Evolutionary conservation across 768 basidiomycete genomes (phyloP).

Genomic region (Pleurotus pulmonarius): DNA sequence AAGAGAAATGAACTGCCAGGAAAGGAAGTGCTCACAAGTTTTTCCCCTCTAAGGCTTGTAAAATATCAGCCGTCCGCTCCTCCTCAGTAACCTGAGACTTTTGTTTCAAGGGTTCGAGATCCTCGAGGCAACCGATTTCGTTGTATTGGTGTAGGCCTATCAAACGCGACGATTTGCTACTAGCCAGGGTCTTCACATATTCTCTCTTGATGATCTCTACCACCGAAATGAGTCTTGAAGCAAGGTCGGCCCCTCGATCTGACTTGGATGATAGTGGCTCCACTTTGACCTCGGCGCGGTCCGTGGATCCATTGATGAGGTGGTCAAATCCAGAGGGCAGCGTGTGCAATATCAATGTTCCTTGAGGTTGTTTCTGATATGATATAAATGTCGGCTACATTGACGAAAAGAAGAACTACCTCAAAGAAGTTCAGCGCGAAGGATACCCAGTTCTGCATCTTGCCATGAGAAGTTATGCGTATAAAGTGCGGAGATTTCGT

Average conservation of each 20-base stretch:
- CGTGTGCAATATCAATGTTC: neutral
- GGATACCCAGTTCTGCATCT: conserved; percentile 48
- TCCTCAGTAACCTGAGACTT: conserved; percentile 19
- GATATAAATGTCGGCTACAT: neutral
- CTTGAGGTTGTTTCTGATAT: too few species aligned
- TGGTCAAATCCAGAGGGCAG: neutral
- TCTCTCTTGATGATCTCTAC: conserved; percentile 86
- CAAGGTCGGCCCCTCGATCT: conserved; percentile 29
- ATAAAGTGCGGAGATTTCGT: conserved; percentile 26
- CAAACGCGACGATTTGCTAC: conserved; percentile 33
- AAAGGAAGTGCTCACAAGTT: conserved; percentile 46
- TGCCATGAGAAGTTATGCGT: conserved; percentile 54
- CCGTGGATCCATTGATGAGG: too few species aligned
- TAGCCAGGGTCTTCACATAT: conserved; percentile 52
- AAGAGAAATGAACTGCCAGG: conserved; percentile 3
- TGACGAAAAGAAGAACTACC: conserved; percentile 26
- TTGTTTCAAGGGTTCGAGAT: conserved; percentile 20
- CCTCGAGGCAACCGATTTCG: conserved; percentile 56
- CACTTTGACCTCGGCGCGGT: too few species aligned
- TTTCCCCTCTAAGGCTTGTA: conserved; percentile 49
- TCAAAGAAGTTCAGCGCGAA: conserved; percentile 52
- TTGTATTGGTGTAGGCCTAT: conserved; percentile 77
- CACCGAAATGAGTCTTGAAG: conserved; percentile 69
- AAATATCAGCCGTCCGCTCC: conserved; percentile 32
- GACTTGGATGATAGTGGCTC: neutral